Base-by-base conservation (phyloP, 2,329 filamentous ascomycete species). In the Cryphonectria naterciae region DNA sequence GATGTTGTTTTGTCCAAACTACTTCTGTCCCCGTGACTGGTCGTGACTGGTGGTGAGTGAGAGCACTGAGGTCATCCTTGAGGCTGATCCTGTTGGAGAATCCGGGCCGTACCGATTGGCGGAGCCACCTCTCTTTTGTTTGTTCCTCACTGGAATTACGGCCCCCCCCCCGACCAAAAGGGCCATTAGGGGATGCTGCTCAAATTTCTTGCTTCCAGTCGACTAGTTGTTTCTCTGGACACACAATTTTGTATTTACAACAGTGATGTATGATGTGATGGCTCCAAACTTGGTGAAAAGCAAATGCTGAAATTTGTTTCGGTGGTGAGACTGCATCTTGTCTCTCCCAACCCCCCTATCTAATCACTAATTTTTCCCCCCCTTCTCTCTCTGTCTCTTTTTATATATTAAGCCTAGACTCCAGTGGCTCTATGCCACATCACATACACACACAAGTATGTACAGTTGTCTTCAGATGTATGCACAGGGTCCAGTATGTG, bases 391-490 rank as follows among this genome's bases (percentile, higher is more conserved):
- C 10, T 43, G 13, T 19, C 15, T 39, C 15, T 43, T 72, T 62
- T 13, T 2, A 19, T 58, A 35, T 58, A 32, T 70, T 19, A n/a
- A 54, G 43, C 32, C 70, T 19, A 17, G 28, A 70, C 68, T 70
- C 70, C 70, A 39, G 37, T 54, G 32, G n/a, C 64, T 39, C 28
- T 41, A 54, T 64, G 62, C 49, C 67, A 39, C 32, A 58, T n/a
- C 4, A 46, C 13, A 46, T 19, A 46, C 43, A 49, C 15, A n/a
- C 15, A 32, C 39, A 43, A 46, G 39, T 70, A 68, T 69, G 54
- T 65, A 72, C 67, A 71, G 37, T 65, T 28, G 37, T 32, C 17
- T 35, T 35, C 25, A 10, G 19, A 61, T 10, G 39, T 25, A 64
- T 43, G 25, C 4, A 46, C 28, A 32, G 52, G 17, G 2, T 35